Percentiles rank a stretch among this genome's conserved stretches.
Conservation (phyloP, 139 green algal species). For the Chlamydomonas schloesseri region DNA sequence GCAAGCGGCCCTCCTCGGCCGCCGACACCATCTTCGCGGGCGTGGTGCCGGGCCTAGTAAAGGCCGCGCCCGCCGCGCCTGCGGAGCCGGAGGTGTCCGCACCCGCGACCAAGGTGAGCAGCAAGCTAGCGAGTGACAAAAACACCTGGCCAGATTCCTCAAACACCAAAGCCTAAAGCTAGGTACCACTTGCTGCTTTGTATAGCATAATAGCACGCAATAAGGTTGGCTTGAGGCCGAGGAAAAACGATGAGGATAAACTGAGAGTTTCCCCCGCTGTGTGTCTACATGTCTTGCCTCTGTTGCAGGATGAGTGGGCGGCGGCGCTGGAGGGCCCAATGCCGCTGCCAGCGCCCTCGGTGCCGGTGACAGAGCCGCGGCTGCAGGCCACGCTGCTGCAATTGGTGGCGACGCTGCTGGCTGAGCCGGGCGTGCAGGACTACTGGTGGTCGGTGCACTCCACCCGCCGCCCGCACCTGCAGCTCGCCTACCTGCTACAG, state of each 20-base stretch:
- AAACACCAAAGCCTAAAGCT: too few relatives aligned
- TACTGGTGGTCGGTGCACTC: conserved; percentile 25
- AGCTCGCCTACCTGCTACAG: background rate
- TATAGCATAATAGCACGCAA: too few relatives aligned
- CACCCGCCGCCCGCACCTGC: conserved; percentile 15
- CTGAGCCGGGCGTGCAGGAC: conserved; percentile 32
- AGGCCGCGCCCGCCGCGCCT: too few relatives aligned
- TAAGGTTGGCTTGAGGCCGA: background rate
- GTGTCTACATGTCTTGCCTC: background rate
- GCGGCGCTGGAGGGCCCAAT: background rate
- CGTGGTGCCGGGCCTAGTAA: background rate
- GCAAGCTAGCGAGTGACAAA: too few relatives aligned
- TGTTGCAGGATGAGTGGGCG: conserved; percentile 1
- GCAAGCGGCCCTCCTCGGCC: background rate
- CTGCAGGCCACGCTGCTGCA: conserved; percentile 6
- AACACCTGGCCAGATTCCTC: too few relatives aligned
- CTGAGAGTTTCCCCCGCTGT: too few relatives aligned
- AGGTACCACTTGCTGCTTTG: too few relatives aligned
- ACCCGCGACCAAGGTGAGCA: too few relatives aligned
- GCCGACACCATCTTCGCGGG: conserved; percentile 21
- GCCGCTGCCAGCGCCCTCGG: background rate
- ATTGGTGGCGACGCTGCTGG: conserved; percentile 11
- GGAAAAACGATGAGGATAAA: too few relatives aligned
- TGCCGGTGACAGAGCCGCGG: background rate
- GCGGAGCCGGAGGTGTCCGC: too few relatives aligned